A percentile compares a stretch with the other conserved stretches of the same genome.
These are phyloP conservation scores for Penicillium cataractarum DNA, from an alignment of 495 filamentous ascomycete species.

Conservation along the genomic window DNA sequence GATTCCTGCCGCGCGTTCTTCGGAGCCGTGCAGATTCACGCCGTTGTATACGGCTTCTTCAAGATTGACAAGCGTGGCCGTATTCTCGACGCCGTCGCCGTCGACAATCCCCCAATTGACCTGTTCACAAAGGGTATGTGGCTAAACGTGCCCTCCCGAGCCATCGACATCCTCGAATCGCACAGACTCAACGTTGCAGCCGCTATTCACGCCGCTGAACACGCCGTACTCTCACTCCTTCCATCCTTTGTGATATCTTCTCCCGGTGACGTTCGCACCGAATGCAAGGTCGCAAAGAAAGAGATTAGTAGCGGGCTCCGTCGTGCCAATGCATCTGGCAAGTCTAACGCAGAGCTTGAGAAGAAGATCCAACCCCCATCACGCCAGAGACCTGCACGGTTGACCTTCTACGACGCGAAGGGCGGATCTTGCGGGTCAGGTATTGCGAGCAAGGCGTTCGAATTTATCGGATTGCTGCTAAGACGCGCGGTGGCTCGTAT, in stretches of 20 bases:
- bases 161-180: conserved; percentile 75
- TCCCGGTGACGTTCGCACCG: conserved; percentile 87
- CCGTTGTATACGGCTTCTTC: conserved; percentile 94
- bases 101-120: conserved; percentile 90
- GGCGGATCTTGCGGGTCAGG: conserved; percentile 82
- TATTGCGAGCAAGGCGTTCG: conserved; percentile 88
- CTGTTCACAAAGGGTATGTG: conserved; percentile 89
- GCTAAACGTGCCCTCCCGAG: conserved; percentile 83
- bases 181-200: conserved; percentile 79
- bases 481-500: conserved; percentile 79
- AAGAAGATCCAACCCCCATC: conserved; percentile 46
- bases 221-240: conserved; percentile 83
- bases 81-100: conserved; percentile 88
- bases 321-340: conserved; percentile 28
- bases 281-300: conserved; percentile 88
- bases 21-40: conserved; percentile 79
- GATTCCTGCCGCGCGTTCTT: conserved; percentile 72
- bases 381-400: conserved; percentile 82
- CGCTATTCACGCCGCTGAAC: conserved; percentile 93
- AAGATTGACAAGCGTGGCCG: conserved; percentile 82
- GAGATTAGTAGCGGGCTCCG: conserved; percentile 49
- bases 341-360: conserved; percentile 15
- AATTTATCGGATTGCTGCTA: conserved; percentile 82
- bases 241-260: conserved; percentile 87
- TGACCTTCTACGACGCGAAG: conserved; percentile 95